Evolutionary conservation across 2,329 filamentous ascomycete species (phyloP), one percentile per base, ranked within the genome.

Genomic region (Hawksworthiomyces lignivorus): DNA sequence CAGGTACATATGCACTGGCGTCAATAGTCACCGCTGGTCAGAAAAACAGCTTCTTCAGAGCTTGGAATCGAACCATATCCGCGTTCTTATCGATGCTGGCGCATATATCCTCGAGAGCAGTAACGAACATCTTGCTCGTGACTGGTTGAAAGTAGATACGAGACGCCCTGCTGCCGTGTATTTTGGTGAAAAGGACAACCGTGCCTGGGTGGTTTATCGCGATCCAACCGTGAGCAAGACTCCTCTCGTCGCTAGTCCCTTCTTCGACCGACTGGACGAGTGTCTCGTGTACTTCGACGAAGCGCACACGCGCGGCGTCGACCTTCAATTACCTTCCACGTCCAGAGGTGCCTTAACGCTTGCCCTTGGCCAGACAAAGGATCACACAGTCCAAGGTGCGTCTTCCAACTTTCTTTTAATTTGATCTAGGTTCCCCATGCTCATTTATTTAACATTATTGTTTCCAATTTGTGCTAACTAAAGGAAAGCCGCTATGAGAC

Each of bases 61-160:
- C 19, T 56, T 82, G 0, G 47, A 27, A 1, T 33, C 48, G 0
- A 47, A 43, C 0, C 35, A 50, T 0, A 77, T 80, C 11, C 62
- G 65, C 0, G 63, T 84, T 0, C 59, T 84, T 0, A 77, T 84
- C 1, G 80, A 84, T 52, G 73, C 77, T 0, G 80, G 80, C 0
- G 79, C 80, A 0, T 72, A 77, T 12, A 74, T 84, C 12, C 54
- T 84, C 0, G 80, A 47, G 10, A 26, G 18, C 7, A 32, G 19
- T n/a, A 47, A 47, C 31, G 42, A 42, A 17, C 11, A 4, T 3
- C 31, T 47, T 4, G 45, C 36, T 0, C 18, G 31, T 1, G 18
- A 20, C 1, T 47, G 45, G 45, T 36, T 47, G 1, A 4, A 8
- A 1, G 22, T 33, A 6, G 45, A 42, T 1, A 1, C 14, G 2